Evolutionary conservation across 2,329 filamentous ascomycete species (phyloP).

Genomic region (Harringtonia lauricola): DNA sequence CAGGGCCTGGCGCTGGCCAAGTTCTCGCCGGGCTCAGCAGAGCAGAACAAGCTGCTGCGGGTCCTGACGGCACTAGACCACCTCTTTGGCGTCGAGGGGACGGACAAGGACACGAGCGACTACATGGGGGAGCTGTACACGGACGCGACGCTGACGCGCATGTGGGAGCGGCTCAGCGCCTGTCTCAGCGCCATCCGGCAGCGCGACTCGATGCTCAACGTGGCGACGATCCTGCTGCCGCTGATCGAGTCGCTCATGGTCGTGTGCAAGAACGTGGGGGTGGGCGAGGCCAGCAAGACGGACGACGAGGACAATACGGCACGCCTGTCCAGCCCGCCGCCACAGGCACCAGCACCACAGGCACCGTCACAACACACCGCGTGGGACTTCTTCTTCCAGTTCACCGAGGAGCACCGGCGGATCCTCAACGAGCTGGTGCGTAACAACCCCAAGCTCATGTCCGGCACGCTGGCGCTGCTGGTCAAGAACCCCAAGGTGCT

Average conservation of each 20-base stretch:
- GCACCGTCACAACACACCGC: too few species aligned
- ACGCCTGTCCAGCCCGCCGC: conserved; percentile 57
- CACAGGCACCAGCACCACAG: conserved; percentile 59
- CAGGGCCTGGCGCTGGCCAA: conserved; percentile 89
- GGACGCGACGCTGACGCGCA: conserved; percentile 75
- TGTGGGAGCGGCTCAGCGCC: conserved; percentile 87
- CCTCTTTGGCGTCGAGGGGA: conserved; percentile 74
- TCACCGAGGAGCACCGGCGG: conserved; percentile 94
- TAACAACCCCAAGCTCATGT: conserved; percentile 97
- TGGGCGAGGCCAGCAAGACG: not conserved
- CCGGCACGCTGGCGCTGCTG: conserved; percentile 86
- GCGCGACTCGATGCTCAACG: conserved; percentile 91
- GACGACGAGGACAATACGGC: not conserved
- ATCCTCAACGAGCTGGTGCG: conserved; percentile 96
- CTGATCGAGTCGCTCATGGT: conserved; percentile 97
- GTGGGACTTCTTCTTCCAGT: conserved; percentile 77
- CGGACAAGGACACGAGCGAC: conserved; percentile 71
- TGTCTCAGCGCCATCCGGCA: conserved; percentile 82
- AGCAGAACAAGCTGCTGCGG: conserved; percentile 89
- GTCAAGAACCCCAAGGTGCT: conserved; percentile 98
- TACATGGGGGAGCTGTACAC: conserved; percentile 82
- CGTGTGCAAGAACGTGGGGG: conserved; percentile 72
- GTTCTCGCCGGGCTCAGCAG: conserved; percentile 90
- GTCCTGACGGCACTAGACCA: conserved; percentile 92
- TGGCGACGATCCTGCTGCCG: conserved; percentile 88